These are phyloP conservation scores for Nothophaeocryptopus gaeumannii DNA, from an alignment of 2,329 filamentous ascomycete species.

Conservation along the genomic window DNA sequence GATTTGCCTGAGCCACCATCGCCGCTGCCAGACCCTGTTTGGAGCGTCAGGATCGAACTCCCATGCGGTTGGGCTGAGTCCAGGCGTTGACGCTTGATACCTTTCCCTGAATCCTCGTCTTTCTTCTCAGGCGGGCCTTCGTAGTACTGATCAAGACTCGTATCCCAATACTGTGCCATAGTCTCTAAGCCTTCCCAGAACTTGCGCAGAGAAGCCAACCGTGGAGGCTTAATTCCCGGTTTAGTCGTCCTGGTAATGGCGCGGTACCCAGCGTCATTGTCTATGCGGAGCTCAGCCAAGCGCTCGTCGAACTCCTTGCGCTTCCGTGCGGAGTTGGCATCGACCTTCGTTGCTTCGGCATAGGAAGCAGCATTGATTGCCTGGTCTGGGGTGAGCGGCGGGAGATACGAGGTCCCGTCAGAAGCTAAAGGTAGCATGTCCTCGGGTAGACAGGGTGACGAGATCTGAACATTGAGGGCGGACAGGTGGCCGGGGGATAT, in stretches of 20 bases:
- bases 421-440: constrained; percentile 38
- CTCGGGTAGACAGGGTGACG: constrained; percentile 38
- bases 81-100: constrained; percentile 27
- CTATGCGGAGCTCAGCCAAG: constrained; percentile 51
- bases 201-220: constrained; percentile 56
- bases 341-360: constrained; percentile 35
- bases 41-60: constrained; percentile 5
- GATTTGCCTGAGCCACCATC: neutral
- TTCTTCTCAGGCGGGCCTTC: constrained; percentile 26
- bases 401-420: constrained; percentile 39
- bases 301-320: constrained; percentile 50
- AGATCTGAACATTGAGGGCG: constrained; percentile 44
- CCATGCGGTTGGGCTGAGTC: constrained; percentile 13
- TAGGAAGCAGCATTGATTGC: constrained; percentile 31
- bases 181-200: constrained; percentile 60
- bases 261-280: constrained; percentile 59
- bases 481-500: constrained; percentile 40
- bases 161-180: constrained; percentile 63
- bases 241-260: constrained; percentile 51
- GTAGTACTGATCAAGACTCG: constrained; percentile 56
- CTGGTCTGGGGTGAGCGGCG: constrained; percentile 29
- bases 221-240: constrained; percentile 46
- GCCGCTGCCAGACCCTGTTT: constrained; percentile 1
- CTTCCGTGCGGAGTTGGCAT: constrained; percentile 48
- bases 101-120: constrained; percentile 18